Conservation (phyloP, 352 stramenopile genomes). For the Pythium apleroticum region DNA sequence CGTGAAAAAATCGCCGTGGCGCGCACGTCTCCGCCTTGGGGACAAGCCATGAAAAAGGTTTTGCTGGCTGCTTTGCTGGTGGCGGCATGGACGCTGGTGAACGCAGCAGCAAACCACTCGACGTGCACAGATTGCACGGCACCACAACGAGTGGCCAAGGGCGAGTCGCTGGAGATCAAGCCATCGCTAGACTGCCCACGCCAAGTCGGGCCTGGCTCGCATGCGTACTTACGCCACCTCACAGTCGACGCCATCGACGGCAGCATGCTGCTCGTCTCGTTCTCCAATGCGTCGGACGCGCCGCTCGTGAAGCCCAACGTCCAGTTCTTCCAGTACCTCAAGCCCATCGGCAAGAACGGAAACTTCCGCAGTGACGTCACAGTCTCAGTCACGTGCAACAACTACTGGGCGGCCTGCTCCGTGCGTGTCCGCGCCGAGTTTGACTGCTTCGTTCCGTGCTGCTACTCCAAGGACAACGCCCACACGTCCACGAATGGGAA, state of each 20-base stretch:
- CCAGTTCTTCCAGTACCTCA: not conserved
- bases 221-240: not conserved
- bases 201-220: not conserved
- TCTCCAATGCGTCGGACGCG: not conserved
- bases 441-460: conserved; percentile 5
- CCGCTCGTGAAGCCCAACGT: not conserved
- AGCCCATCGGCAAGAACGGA: conserved; percentile 3
- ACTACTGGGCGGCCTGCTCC: conserved; percentile 1
- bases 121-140: not conserved
- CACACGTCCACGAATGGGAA: not conserved
- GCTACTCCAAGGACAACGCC: not conserved
- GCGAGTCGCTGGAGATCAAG: not conserved
- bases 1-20: not conserved
- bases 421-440: not conserved
- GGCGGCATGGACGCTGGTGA: not conserved
- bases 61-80: not conserved
- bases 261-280: not conserved
- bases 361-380: not conserved
- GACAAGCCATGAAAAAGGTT: not conserved
- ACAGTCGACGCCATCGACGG: not conserved
- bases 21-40: not conserved
- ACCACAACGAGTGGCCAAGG: not conserved
- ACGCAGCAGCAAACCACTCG: not conserved
- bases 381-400: not conserved
- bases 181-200: not conserved